A percentile compares a stretch with the other conserved stretches of the same genome.
Evolutionary conservation across 2,329 filamentous ascomycete genomes (phyloP).

Genomic region (Alternaria dauci): DNA sequence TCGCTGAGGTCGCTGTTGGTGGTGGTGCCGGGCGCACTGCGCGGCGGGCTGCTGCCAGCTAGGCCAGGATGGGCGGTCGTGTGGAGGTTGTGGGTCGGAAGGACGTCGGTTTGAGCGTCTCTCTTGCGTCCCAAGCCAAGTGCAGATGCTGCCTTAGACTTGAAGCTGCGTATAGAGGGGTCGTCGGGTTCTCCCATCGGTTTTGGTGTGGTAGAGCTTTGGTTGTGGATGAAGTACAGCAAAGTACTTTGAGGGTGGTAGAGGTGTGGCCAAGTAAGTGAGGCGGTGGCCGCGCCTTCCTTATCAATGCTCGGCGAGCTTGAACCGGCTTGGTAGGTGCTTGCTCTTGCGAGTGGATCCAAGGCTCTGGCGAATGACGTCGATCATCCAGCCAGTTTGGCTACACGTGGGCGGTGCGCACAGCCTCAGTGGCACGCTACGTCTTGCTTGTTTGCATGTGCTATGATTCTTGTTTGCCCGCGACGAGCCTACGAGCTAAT

Average conservation of each 20-base stretch:
- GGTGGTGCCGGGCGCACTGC: constrained; percentile 1
- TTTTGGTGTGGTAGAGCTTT: constrained; percentile 33
- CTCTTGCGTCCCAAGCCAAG: constrained; percentile 54
- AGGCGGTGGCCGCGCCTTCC: constrained; percentile 25
- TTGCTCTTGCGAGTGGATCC: neutral
- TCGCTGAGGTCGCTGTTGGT: constrained; percentile 6
- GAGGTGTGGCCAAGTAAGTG: constrained; percentile 22
- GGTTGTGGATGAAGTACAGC: constrained; percentile 21
- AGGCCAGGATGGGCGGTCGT: constrained; percentile 25
- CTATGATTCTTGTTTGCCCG: neutral
- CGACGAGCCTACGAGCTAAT: neutral
- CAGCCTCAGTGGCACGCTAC: constrained; percentile 17
- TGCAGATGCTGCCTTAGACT: constrained; percentile 58
- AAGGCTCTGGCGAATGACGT: constrained; percentile 15
- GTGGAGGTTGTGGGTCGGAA: constrained; percentile 39
- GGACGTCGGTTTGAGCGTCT: constrained; percentile 38
- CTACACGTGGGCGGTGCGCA: constrained; percentile 5
- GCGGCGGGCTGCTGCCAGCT: constrained; percentile 14
- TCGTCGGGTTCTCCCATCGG: constrained; percentile 66
- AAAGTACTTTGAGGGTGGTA: constrained; percentile 17
- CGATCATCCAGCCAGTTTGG: constrained; percentile 1
- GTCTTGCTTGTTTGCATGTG: neutral
- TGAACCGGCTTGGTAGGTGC: constrained; percentile 12
- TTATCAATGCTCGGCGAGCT: constrained; percentile 30
- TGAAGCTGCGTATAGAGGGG: constrained; percentile 60